Conservation (phyloP, 768 basidiomycete species). For the Mycena vitilis region DNA sequence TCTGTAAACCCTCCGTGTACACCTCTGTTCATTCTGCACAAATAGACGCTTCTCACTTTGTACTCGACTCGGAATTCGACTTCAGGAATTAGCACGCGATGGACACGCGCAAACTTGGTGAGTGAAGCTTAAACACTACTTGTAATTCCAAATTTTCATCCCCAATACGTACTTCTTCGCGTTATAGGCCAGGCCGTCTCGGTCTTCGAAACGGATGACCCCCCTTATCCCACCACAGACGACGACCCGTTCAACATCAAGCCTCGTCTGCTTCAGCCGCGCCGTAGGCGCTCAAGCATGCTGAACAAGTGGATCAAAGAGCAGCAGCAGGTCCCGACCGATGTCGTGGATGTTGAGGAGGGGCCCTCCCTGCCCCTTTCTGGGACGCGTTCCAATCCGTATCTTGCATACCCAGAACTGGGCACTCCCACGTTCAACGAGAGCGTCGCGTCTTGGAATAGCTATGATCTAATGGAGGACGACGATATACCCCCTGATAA, state of each 20-base stretch:
- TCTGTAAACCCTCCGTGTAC: slow-evolving; percentile 35
- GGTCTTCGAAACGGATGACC: slow-evolving; percentile 50
- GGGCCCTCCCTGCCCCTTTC: slow-evolving; percentile 30
- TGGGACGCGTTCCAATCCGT: slow-evolving; percentile 49
- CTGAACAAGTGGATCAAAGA: slow-evolving; percentile 67
- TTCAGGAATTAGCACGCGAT: slow-evolving; percentile 34
- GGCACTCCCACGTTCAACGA: slow-evolving; percentile 38
- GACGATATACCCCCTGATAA: slow-evolving; percentile 57
- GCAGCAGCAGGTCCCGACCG: slow-evolving; percentile 48
- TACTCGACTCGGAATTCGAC: slow-evolving; percentile 26
- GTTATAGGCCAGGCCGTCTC: slow-evolving; percentile 33
- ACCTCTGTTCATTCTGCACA: slow-evolving; percentile 31
- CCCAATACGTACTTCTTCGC: slow-evolving; percentile 32
- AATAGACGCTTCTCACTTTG: slow-evolving; percentile 26
- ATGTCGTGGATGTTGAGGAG: slow-evolving; percentile 30
- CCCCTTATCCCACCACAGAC: slow-evolving; percentile 61
- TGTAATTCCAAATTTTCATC: slow-evolving; percentile 29
- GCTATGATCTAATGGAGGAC: slow-evolving; percentile 64
- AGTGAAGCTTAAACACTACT: slow-evolving; percentile 33
- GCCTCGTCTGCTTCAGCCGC: slow-evolving; percentile 48
- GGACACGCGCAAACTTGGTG: slow-evolving; percentile 38
- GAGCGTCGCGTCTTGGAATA: slow-evolving; percentile 48
- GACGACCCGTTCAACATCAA: slow-evolving; percentile 63
- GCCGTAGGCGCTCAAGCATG: slow-evolving; percentile 60
- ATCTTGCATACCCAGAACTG: slow-evolving; percentile 57